phyloP scores from a whole-genome alignment of 768 basidiomycete genomes.

The Tulasnella calospora region DNA sequence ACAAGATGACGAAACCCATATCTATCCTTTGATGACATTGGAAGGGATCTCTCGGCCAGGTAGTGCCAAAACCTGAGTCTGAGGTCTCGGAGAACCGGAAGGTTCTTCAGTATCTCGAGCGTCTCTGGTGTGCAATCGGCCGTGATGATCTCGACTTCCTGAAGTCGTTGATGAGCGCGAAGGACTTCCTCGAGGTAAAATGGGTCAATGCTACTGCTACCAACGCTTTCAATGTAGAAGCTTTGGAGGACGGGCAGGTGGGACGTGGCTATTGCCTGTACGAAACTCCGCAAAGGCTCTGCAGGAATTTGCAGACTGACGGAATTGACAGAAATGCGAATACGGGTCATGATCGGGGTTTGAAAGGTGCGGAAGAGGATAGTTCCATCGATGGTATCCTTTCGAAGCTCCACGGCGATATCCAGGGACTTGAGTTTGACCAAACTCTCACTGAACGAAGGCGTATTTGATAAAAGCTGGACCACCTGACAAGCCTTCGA shows the following conservation, averaged over 20 bases:
- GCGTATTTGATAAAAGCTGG: background rate
- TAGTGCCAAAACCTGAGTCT: background rate
- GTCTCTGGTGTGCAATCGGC: background rate
- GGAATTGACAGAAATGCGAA: background rate
- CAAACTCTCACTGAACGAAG: background rate
- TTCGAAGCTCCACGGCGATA: background rate
- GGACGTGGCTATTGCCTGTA: background rate
- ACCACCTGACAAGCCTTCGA: background rate
- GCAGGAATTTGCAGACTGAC: background rate
- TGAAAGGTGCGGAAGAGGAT: background rate
- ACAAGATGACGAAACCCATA: background rate
- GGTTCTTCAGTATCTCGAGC: background rate
- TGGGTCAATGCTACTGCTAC: background rate
- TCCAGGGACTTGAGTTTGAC: background rate
- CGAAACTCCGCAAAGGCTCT: background rate
- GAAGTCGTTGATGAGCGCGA: background rate
- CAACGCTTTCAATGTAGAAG: background rate
- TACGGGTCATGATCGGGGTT: background rate
- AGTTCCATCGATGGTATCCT: background rate
- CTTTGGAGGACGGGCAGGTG: background rate
- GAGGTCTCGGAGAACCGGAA: background rate
- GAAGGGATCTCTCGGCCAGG: background rate
- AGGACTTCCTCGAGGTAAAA: background rate
- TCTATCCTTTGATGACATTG: background rate
- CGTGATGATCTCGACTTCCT: background rate